These are phyloP conservation scores for Venturia effusa DNA, from an alignment of 2,329 filamentous ascomycete species.

Conservation along the genomic window DNA sequence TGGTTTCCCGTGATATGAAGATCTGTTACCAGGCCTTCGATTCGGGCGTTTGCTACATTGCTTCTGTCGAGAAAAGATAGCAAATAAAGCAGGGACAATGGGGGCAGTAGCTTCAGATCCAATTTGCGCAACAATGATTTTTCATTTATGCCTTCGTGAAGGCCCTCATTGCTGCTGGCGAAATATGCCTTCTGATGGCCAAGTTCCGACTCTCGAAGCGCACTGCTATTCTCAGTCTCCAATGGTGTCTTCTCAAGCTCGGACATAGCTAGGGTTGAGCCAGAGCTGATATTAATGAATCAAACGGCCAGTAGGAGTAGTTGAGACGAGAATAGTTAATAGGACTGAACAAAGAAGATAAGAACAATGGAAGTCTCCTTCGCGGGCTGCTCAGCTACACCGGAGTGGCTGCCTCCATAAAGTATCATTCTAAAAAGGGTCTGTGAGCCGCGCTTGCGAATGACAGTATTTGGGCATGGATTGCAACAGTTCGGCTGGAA, in stretches of 20 bases:
- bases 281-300: background rate
- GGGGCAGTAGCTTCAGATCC: slow-evolving; percentile 7
- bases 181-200: background rate
- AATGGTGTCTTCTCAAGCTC: background rate
- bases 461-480: background rate
- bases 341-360: background rate
- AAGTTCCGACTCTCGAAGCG: background rate
- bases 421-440: background rate
- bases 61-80: slow-evolving; percentile 8
- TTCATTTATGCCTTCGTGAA: slow-evolving; percentile 5
- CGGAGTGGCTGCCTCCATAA: background rate
- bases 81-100: slow-evolving; percentile 6
- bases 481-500: background rate
- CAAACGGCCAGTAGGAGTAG: background rate
- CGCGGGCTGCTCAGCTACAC: background rate
- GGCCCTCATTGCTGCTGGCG: background rate
- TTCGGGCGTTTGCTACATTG: slow-evolving; percentile 9
- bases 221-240: background rate
- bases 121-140: slow-evolving; percentile 8
- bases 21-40: slow-evolving; percentile 7
- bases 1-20: slow-evolving; percentile 38
- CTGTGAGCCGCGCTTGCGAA: background rate
- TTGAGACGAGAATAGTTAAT: too few relatives aligned
- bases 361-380: background rate
- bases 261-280: background rate